Evolutionary conservation across 1,139 yeast species (phyloP), one percentile per base, ranked within the genome.

Genomic region (Diutina catenulata): DNA sequence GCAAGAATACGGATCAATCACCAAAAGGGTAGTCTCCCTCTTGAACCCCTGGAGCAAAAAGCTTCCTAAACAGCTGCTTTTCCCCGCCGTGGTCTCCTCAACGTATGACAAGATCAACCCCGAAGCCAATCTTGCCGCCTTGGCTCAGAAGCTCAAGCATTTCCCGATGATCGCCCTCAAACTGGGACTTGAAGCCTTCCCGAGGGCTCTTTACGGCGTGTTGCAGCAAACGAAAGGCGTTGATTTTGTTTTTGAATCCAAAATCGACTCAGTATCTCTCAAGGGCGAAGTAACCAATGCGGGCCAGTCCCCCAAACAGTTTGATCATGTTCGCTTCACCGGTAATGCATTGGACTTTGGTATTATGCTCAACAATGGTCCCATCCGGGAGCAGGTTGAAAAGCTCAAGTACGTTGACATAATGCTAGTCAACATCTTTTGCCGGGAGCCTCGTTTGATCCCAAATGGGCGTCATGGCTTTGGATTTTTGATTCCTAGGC

Each of bases 401-500:
- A 7, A 16, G 15, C 15, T 33, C 5, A 24, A 16, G 9, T 15
- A 16, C 10, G 36, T 33, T 14, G 21, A 33, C 28, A 24, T 33
- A 7, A 9, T 31, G 1, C 22, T 31, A 5, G 18, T 31, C 8
- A 31, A 31, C 13, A 21, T 31, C 25, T 31, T 21, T 7, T n/a
- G 18, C 14, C 13, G 23, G 3, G 18, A 13, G 16, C 25, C 24
- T 7, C n/a, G 8, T 5, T 15, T 31, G 4, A 20, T 31, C 7
- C 13, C 15, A 6, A n/a, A n/a, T 6, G 8, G 26, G 14, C 52
- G 56, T 33, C 57, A 68, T 38, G 95, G 96, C 37, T 91, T 91
- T 64, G 98, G 98, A 2, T 86, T 82, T 49, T 67, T 91, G 40
- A 83, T 86, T 3, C 98, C 98, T 1, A 54, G 54, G 38, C 24